phyloP scores from a whole-genome alignment of 306 rosid genomes.

The Mimosa pudica region DNA sequence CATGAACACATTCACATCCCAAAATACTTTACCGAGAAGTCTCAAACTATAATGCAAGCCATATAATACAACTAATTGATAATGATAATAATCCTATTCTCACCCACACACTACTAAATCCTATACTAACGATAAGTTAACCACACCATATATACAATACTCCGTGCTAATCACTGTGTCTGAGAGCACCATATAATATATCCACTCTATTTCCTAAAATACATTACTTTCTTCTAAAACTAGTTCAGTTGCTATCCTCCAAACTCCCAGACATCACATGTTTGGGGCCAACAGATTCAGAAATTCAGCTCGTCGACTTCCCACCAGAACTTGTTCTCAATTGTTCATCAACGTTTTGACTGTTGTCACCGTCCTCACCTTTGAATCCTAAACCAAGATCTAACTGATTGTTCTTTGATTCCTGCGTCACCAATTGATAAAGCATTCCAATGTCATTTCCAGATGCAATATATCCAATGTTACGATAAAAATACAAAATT shows the following conservation, averaged over 20 bases:
- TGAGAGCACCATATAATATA: conserved; percentile 2
- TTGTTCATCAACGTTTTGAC: conserved; percentile 34
- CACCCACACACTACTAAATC: conserved; percentile 17
- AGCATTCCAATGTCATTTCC: conserved; percentile 14
- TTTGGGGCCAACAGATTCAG: neutral
- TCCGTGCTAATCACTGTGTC: conserved; percentile 12
- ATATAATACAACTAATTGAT: conserved; percentile 2
- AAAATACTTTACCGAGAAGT: neutral
- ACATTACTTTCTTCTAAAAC: neutral
- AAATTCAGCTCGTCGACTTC: conserved; percentile 39
- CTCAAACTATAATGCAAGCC: conserved; percentile 22
- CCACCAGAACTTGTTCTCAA: conserved; percentile 34
- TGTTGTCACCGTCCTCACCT: conserved; percentile 37
- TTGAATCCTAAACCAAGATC: conserved; percentile 58
- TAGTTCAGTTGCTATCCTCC: conserved; percentile 24
- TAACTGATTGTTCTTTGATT: conserved; percentile 40
- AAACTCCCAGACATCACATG: neutral
- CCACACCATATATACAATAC: conserved; percentile 28
- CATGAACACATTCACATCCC: too few species aligned
- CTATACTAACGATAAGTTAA: conserved; percentile 24
- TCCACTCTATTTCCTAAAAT: conserved; percentile 11
- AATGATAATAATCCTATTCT: conserved; percentile 3
- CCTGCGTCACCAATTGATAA: conserved; percentile 41
- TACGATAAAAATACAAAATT: too few species aligned
- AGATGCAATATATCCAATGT: neutral